Conservation (phyloP, 1,139 yeast genomes). For the Cylindricascospora bacillispora region DNA sequence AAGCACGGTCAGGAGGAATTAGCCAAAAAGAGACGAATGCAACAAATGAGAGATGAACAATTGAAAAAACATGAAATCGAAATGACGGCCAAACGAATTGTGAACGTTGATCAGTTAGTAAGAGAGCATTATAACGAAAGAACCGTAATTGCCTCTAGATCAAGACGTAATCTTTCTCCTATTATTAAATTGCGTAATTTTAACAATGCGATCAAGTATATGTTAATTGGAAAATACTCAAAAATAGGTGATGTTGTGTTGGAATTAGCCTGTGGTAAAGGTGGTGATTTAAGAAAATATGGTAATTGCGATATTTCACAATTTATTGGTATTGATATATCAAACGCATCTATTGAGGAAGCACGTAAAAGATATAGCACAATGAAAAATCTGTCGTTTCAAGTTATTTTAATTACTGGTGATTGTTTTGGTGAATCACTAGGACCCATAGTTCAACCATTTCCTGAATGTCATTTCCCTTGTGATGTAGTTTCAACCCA, state of each 20-base stretch:
- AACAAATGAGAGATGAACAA: constrained; percentile 25
- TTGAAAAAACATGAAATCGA: constrained; percentile 24
- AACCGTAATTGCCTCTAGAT: constrained; percentile 53
- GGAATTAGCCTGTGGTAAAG: constrained; percentile 95
- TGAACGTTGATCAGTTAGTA: constrained; percentile 43
- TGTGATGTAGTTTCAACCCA: constrained; percentile 84
- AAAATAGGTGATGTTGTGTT: constrained; percentile 43
- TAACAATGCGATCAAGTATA: constrained; percentile 84
- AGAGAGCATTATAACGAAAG: constrained; percentile 78
- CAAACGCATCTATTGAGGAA: constrained; percentile 76
- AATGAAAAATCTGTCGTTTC: constrained; percentile 43
- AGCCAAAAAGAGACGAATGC: constrained; percentile 17
- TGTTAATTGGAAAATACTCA: constrained; percentile 62
- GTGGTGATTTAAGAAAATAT: constrained; percentile 92
- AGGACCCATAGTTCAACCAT: constrained; percentile 61
- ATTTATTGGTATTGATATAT: constrained; percentile 82
- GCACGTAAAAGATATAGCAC: constrained; percentile 62
- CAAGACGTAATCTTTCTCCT: constrained; percentile 63
- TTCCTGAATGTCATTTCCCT: constrained; percentile 57
- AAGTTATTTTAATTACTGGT: constrained; percentile 78
- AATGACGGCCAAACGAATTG: constrained; percentile 20
- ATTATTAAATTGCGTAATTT: constrained; percentile 77
- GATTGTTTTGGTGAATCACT: constrained; percentile 71
- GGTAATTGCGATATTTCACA: constrained; percentile 60
- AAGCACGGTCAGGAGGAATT: constrained; percentile 23